Percentiles rank a stretch among this genome's conserved stretches.
Conservation (phyloP, 2,329 filamentous ascomycete species). For the Trichoderma koningiopsis region DNA sequence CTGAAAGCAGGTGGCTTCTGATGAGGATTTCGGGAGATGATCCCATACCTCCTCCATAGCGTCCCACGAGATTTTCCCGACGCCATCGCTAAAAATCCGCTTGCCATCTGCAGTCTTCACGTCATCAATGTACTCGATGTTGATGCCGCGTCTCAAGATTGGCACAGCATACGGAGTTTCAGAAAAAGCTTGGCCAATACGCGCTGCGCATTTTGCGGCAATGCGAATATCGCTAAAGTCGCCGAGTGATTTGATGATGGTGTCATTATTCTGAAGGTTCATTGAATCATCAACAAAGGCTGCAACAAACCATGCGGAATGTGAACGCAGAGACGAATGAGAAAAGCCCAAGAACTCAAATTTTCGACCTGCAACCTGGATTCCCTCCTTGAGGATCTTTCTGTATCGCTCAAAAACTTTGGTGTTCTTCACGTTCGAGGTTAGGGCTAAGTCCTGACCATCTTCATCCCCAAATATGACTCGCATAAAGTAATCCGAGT, state of each 20-base stretch:
- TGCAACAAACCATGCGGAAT: conserved; percentile 67
- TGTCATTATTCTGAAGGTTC: conserved; percentile 41
- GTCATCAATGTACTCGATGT: conserved; percentile 47
- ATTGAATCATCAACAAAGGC: conserved; percentile 45
- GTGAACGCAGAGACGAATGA: conserved; percentile 72
- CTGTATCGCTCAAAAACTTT: conserved; percentile 63
- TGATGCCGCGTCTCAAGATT: conserved; percentile 44
- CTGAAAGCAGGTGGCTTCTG: conserved; percentile 68
- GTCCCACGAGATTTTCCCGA: conserved; percentile 68
- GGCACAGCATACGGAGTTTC: conserved; percentile 69
- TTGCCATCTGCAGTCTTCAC: conserved; percentile 51
- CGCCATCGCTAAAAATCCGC: conserved; percentile 76
- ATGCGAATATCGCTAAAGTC: conserved; percentile 54
- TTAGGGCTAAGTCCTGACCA: conserved; percentile 63
- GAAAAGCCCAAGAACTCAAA: conserved; percentile 77
- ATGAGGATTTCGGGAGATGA: conserved; percentile 49
- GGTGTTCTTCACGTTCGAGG: conserved; percentile 49
- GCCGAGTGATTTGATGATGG: conserved; percentile 53
- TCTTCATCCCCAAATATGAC: conserved; percentile 77
- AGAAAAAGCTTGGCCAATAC: conserved; percentile 70
- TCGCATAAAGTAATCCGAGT: conserved; percentile 66
- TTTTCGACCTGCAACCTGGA: conserved; percentile 63
- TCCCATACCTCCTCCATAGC: conserved; percentile 64
- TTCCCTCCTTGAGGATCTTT: conserved; percentile 57
- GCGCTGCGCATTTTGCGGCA: conserved; percentile 59